Evolutionary conservation across 2,329 filamentous ascomycete genomes (phyloP).

Genomic region (Alternaria ethzedia): DNA sequence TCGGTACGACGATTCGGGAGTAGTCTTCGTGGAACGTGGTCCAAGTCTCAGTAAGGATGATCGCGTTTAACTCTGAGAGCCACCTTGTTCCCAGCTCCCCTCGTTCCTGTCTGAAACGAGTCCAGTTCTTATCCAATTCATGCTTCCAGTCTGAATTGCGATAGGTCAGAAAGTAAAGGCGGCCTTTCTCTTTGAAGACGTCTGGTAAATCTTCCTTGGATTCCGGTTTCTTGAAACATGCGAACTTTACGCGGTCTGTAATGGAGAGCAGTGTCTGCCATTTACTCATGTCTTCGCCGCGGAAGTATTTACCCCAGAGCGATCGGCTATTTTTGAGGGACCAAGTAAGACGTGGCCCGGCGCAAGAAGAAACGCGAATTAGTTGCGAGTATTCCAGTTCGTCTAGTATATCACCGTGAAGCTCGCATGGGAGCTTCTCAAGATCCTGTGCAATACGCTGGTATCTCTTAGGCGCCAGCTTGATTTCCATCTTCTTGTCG

Average conservation of each 20-base stretch:
- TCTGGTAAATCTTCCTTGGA: not conserved
- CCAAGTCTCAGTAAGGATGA: not conserved
- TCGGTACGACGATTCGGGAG: not conserved
- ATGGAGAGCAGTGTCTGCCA: conserved; percentile 2
- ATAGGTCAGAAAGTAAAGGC: not conserved
- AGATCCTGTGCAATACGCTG: conserved; percentile 10
- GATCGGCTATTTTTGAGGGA: conserved; percentile 11
- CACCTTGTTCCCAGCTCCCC: not conserved
- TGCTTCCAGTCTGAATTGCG: not conserved
- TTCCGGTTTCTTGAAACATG: not conserved
- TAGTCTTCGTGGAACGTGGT: not conserved
- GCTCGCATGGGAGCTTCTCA: conserved; percentile 14
- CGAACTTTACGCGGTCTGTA: not conserved
- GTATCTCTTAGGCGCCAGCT: not conserved
- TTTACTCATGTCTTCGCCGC: not conserved
- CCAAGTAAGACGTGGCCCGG: conserved; percentile 11
- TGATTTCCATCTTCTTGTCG: not conserved
- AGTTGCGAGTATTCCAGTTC: conserved; percentile 14
- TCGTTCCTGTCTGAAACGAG: not conserved
- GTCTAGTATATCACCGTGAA: conserved; percentile 3
- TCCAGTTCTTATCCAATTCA: not conserved
- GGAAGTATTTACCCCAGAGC: conserved; percentile 3
- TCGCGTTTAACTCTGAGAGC: not conserved
- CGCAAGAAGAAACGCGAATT: conserved; percentile 7
- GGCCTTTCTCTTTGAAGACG: not conserved